phyloP scores from a whole-genome alignment of 1,284 basidiomycete species.

The Farysia itapuensis region DNA sequence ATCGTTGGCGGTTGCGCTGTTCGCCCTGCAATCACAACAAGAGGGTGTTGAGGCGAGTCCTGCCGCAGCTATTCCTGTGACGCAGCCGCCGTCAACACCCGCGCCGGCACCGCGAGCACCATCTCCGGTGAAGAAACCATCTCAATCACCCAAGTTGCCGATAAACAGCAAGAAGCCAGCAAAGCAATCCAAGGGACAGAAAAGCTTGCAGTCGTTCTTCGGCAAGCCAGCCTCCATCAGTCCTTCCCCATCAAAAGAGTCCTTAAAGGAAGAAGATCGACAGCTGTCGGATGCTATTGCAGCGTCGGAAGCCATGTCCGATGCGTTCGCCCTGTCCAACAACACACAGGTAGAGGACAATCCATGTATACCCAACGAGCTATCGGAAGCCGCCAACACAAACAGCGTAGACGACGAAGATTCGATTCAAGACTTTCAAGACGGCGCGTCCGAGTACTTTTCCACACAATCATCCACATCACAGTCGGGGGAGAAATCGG shows the following conservation, averaged over 20 bases:
- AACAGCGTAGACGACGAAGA: background rate
- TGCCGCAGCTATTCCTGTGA: no score
- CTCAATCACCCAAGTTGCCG: conserved; percentile 8
- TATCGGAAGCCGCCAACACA: background rate
- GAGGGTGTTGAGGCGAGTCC: conserved; percentile 7
- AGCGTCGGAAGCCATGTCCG: no score
- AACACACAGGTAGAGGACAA: background rate
- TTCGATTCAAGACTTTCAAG: background rate
- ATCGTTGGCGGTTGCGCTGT: conserved; percentile 24
- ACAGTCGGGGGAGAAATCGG: conserved; percentile 7
- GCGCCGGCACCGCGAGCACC: background rate
- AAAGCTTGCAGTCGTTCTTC: conserved; percentile 26
- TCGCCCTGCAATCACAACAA: conserved; percentile 25
- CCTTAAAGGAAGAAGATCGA: no score
- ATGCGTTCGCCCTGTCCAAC: background rate
- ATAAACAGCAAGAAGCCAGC: conserved; percentile 9
- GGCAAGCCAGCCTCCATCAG: conserved; percentile 14
- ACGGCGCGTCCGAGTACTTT: background rate
- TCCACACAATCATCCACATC: background rate
- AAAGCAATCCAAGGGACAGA: conserved; percentile 15
- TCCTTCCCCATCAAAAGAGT: no score
- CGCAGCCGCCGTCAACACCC: background rate
- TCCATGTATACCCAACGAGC: background rate
- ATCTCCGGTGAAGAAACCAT: conserved; percentile 1
- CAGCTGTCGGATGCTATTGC: no score